Conservation (phyloP, 1,284 basidiomycete species). For the Fomitopsis palustris region DNA sequence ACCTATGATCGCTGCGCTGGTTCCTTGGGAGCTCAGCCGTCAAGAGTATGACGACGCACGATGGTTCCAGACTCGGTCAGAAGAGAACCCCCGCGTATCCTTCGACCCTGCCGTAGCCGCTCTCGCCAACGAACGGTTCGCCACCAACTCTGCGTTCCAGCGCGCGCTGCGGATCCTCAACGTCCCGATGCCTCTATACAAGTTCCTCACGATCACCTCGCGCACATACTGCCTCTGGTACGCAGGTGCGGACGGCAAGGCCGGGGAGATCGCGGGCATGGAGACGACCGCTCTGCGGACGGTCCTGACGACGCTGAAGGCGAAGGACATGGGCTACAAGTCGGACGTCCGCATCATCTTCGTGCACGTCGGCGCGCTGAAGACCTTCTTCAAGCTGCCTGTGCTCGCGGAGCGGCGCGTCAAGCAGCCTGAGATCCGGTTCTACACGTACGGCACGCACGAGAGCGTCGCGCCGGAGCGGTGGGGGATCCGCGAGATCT, state of each 20-base stretch:
- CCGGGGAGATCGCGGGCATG: constrained; percentile 18
- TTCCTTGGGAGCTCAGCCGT: constrained; percentile 41
- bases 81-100: not conserved
- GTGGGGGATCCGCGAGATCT: constrained; percentile 64
- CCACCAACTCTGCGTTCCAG: constrained; percentile 30
- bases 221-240: constrained; percentile 40
- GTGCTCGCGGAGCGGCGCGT: constrained; percentile 42
- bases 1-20: constrained; percentile 39
- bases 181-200: constrained; percentile 40
- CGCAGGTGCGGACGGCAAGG: constrained; percentile 19
- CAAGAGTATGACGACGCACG: constrained; percentile 17
- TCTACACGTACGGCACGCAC: constrained; percentile 66
- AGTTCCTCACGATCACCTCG: constrained; percentile 34
- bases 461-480: constrained; percentile 39
- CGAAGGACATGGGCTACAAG: constrained; percentile 34
- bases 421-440: constrained; percentile 44
- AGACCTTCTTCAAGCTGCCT: constrained; percentile 42
- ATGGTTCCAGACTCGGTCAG: constrained; percentile 13
- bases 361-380: constrained; percentile 57
- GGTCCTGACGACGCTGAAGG: constrained; percentile 42
- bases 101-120: constrained; percentile 9
- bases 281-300: constrained; percentile 45
- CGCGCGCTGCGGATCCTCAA: constrained; percentile 42
- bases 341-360: constrained; percentile 50
- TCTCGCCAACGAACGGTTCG: constrained; percentile 8